Conservation (phyloP, 2,329 filamentous ascomycete genomes). For the Pseudogymnoascus destructans region DNA sequence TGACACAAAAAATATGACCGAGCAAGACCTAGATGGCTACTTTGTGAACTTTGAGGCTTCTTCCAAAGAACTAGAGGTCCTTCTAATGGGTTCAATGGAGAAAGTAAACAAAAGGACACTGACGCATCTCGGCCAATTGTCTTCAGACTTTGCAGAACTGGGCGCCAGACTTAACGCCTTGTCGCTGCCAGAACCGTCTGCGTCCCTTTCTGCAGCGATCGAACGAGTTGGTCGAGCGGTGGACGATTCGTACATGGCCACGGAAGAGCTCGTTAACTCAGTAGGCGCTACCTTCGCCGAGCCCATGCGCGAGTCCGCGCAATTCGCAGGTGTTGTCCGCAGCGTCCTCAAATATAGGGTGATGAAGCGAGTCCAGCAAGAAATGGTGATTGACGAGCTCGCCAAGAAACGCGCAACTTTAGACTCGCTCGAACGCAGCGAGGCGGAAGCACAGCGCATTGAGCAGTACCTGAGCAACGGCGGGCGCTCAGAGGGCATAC, state of each 20-base stretch:
- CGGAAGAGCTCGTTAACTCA: constrained; percentile 74
- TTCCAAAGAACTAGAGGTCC: constrained; percentile 77
- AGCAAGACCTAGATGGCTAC: constrained; percentile 89
- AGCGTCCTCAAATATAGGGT: constrained; percentile 80
- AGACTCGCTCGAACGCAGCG: constrained; percentile 83
- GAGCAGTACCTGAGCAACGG: constrained; percentile 79
- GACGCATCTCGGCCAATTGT: constrained; percentile 70
- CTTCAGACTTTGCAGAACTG: constrained; percentile 79
- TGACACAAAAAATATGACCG: constrained; percentile 59
- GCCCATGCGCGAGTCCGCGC: constrained; percentile 93
- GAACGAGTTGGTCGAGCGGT: constrained; percentile 90
- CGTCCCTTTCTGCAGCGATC: constrained; percentile 79
- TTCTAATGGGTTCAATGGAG: constrained; percentile 87
- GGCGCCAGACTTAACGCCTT: constrained; percentile 96
- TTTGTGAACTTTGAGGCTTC: constrained; percentile 88
- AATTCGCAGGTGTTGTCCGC: constrained; percentile 90
- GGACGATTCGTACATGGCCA: constrained; percentile 91
- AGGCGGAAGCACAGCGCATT: constrained; percentile 82
- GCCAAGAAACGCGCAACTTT: constrained; percentile 72
- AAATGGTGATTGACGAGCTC: constrained; percentile 90
- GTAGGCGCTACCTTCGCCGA: constrained; percentile 93
- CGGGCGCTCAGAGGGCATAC: constrained; percentile 47
- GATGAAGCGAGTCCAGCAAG: constrained; percentile 88
- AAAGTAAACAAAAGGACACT: constrained; percentile 88
- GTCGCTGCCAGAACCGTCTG: constrained; percentile 82